phyloP scores from a whole-genome alignment of 2,329 filamentous ascomycete genomes.

The Sclerotinia spermophila region DNA sequence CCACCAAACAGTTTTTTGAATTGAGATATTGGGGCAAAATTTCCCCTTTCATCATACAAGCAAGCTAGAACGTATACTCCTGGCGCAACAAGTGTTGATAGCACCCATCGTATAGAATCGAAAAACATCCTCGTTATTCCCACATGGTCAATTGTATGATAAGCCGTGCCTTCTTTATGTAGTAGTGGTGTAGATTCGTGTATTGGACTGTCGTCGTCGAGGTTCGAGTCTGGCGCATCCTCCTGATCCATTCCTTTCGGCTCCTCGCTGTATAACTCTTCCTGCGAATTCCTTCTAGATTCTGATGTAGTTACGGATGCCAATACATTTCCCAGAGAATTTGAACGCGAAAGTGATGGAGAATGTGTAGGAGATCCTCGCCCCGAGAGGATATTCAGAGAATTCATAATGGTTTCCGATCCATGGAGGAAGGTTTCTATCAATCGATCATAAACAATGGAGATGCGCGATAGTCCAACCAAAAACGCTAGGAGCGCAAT shows the following conservation, averaged over 20 bases:
- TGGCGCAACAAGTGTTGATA: conserved; percentile 75
- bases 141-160: conserved; percentile 42
- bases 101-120: conserved; percentile 71
- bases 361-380: conserved; percentile 65
- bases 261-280: conserved; percentile 42
- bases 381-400: conserved; percentile 87
- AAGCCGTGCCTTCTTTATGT: conserved; percentile 36
- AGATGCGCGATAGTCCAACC: neutral
- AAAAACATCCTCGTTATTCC: conserved; percentile 69
- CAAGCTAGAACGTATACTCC: conserved; percentile 78
- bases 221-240: conserved; percentile 40
- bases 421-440: conserved; percentile 42
- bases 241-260: conserved; percentile 32
- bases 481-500: conserved; percentile 16
- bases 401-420: conserved; percentile 77
- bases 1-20: conserved; percentile 59
- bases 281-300: conserved; percentile 36
- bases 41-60: conserved; percentile 76
- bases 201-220: conserved; percentile 30
- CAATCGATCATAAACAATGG: conserved; percentile 14
- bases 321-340: conserved; percentile 50
- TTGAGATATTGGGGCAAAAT: conserved; percentile 74
- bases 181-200: conserved; percentile 71
- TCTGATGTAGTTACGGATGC: conserved; percentile 27
- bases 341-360: conserved; percentile 55